Evolutionary conservation across 257 asterid genomes (phyloP), one percentile per base, ranked within the genome.

Genomic region (Przewalskia tangutica): DNA sequence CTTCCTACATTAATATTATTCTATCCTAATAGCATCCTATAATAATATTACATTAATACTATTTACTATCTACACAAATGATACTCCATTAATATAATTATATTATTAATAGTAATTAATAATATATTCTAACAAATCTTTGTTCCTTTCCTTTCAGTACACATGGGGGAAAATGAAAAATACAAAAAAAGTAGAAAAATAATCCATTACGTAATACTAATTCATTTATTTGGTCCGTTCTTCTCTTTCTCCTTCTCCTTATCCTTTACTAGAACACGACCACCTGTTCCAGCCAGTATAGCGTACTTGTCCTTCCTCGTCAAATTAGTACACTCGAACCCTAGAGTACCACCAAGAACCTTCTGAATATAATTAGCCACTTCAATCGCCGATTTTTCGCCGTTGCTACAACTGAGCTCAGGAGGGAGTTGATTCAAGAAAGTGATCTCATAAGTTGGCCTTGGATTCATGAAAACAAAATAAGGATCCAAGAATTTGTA

Each of bases 391-490:
- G 98, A 86, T 82, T 89, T 94, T 1, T 97, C 98, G 2, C 98
- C 98, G 0, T 95, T 93, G 0, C 56, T 78, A 32, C 94, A 89
- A 4, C 89, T 89, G 4, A 90, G 82, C 56, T 94, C 97, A 17
- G 50, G 54, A 1, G 99, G 97, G 84, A 95, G 73, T 58, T 87
- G 91, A 55, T 94, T 86, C 85, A 94, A 56, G 80, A 93, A 95
- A 10, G 97, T 92, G 80, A 95, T 88, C 82, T 95, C 99, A 16
- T 89, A 95, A 3, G 91, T 89, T 0, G 99, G 99, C 66, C 97
- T 81, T 0, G 97, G 98, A 84, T 95, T 95, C 99, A 95, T 95
- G 86, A 89, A 95, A 40, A 91, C 97, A 53, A 95, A 95, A 79
- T 91, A 95, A 8, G 98, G 98, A 53, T 95, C 98, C 79, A 93